Percentiles rank a stretch among this genome's conserved stretches.
These are phyloP conservation scores for Arctium lappa DNA, from an alignment of 129 eudicot species.

Conservation along the genomic window DNA sequence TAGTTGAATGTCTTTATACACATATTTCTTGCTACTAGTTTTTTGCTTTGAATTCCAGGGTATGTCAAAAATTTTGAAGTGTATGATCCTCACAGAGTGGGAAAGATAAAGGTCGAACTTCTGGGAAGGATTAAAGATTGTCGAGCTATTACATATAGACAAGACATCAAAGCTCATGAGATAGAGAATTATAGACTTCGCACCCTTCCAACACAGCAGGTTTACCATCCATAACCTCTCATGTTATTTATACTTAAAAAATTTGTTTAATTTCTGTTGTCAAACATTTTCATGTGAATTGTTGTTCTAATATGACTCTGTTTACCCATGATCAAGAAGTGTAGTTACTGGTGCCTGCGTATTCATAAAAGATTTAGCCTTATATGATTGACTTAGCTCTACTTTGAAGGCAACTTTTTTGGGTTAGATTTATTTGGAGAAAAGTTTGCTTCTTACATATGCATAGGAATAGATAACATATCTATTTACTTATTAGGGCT, in stretches of 20 bases:
- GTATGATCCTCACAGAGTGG: slow-evolving; percentile 85
- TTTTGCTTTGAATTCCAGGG: slow-evolving; percentile 50
- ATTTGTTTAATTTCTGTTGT: neutral
- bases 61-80: slow-evolving; percentile 80
- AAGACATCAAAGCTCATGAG: slow-evolving; percentile 79
- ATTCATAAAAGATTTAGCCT: neutral
- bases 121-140: slow-evolving; percentile 84
- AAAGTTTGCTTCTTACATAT: neutral
- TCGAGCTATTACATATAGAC: slow-evolving; percentile 83
- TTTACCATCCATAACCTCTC: slow-evolving; percentile 21
- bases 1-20: neutral
- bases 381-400: neutral
- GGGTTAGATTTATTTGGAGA: neutral
- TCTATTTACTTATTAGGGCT: neutral
- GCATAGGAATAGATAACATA: neutral
- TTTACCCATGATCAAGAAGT: neutral
- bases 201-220: slow-evolving; percentile 89
- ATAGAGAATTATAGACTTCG: slow-evolving; percentile 66
- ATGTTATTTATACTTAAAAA: neutral
- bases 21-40: neutral
- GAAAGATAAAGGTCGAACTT: slow-evolving; percentile 69
- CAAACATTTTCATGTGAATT: neutral
- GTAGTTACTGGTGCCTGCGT: neutral
- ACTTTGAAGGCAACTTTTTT: neutral
- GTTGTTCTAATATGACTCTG: neutral